A percentile compares a stretch with the other conserved stretches of the same genome.
These are phyloP conservation scores for Helicostylum pulchrum DNA, from an alignment of 192 early-diverging fungal genomes.

Conservation along the genomic window DNA sequence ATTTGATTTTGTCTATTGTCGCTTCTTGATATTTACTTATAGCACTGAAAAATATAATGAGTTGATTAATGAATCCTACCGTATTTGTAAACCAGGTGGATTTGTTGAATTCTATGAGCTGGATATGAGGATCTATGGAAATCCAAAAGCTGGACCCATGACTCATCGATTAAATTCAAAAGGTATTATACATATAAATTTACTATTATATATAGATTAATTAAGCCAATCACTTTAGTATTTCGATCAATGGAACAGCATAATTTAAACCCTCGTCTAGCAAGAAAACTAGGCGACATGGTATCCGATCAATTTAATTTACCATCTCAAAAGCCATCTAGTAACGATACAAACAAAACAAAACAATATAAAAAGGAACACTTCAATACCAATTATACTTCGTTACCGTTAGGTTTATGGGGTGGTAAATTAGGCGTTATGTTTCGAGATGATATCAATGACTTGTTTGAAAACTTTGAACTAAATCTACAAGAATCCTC, in stretches of 20 bases:
- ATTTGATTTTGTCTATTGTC: slow-evolving; percentile 25
- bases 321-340: not conserved
- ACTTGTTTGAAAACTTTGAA: slow-evolving; percentile 13
- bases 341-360: not conserved
- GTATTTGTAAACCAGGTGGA: slow-evolving; percentile 28
- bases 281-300: slow-evolving; percentile 1
- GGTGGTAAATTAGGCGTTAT: slow-evolving; percentile 29
- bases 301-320: not conserved
- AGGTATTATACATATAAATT: slow-evolving; percentile 15
- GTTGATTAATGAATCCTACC: slow-evolving; percentile 15
- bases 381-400: slow-evolving; percentile 8
- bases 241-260: slow-evolving; percentile 3
- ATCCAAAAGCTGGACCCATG: not conserved
- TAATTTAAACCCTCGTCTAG: not conserved
- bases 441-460: slow-evolving; percentile 26
- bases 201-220: no score
- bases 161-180: slow-evolving; percentile 15
- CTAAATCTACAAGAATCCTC: not conserved
- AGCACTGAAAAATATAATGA: slow-evolving; percentile 8
- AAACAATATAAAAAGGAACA: not conserved
- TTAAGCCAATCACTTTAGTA: no score
- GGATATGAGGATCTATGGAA: slow-evolving; percentile 28
- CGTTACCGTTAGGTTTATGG: slow-evolving; percentile 30
- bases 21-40: slow-evolving; percentile 17
- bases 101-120: slow-evolving; percentile 31